Conservation (phyloP, 2,329 filamentous ascomycete species). For the Calonectria hawksworthii region DNA sequence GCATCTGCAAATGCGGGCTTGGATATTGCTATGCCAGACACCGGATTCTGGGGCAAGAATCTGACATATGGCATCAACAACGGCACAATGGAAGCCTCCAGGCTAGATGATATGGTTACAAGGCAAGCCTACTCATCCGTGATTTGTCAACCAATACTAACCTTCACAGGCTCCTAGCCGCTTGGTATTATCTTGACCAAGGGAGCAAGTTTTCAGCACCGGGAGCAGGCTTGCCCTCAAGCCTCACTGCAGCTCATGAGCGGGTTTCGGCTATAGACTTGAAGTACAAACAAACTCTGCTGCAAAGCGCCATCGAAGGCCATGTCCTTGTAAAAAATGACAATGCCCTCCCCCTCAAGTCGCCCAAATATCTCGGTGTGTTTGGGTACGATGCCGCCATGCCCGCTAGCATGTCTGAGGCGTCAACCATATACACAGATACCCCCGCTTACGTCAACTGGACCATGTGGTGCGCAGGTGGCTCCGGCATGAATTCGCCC, state of each 20-base stretch:
- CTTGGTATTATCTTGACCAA: constrained; percentile 16
- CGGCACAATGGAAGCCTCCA: neutral
- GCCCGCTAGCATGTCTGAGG: neutral
- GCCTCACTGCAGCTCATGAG: neutral
- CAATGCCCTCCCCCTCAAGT: constrained; percentile 3
- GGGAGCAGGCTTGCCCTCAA: neutral
- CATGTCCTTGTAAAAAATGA: constrained; percentile 20
- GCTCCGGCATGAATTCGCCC: neutral
- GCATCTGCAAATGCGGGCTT: constrained; percentile 69
- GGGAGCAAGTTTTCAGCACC: neutral
- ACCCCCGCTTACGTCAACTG: neutral
- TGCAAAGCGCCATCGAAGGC: constrained; percentile 8
- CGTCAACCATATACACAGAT: neutral
- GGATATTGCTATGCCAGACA: constrained; percentile 79
- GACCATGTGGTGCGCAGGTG: constrained; percentile 9
- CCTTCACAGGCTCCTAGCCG: neutral
- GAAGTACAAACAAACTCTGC: neutral
- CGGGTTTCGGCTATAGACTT: neutral
- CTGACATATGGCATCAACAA: constrained; percentile 4
- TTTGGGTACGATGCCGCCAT: constrained; percentile 9
- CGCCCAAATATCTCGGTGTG: neutral
- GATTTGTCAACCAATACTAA: neutral
- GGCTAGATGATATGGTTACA: constrained; percentile 16
- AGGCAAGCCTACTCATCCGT: neutral
- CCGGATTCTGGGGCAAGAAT: constrained; percentile 52